Evolutionary conservation across 2,329 filamentous ascomycete genomes (phyloP), one percentile per base, ranked within the genome.

Genomic region (Colletotrichum somersetense): DNA sequence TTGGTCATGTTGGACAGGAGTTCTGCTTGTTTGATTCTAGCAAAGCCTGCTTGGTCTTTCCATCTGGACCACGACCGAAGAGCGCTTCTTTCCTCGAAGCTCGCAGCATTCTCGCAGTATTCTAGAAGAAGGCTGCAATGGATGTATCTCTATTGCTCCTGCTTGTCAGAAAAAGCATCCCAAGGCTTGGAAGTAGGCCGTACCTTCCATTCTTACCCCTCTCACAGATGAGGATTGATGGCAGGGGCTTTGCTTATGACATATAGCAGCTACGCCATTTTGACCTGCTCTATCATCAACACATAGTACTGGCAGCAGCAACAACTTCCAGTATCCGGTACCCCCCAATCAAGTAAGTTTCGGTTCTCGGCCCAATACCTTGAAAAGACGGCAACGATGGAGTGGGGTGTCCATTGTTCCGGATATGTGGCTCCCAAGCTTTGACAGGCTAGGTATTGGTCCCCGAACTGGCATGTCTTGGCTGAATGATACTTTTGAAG

Each of bases 291-390:
- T 1, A 33, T 6, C 2, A 8, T 4, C 20, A 38, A 56, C 33
- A 1, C 18, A 38, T 16, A 4, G 23, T 20, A 5, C 11, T 38
- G 20, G 11, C 2, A 38, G 10, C 2, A 23, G 10, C 2, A 23
- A 23, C 14, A 11, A n/a, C 7, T n/a, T n/a, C 7, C 20, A 1
- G 5, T 38, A 2, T 56, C 18, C 1, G n/a, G 1, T n/a, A 2
- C 30, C 10, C 30, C 30, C 6, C 12, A 14, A 5, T 40, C 11
- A 1, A 18, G 3, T 20, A 7, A n/a, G 11, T 20, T 38, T 38
- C 20, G 18, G 18, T 20, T 20, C 33, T n/a, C 33, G 30, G 30
- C 30, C 11, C 16, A 16, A 23, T 30, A 12, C 23, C 52, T 20
- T 14, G 26, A 16, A 20, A 33, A 10, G 30, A 30, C 30, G 30